Conservation (phyloP, 257 asterid species). For the Lycium ferocissimum region DNA sequence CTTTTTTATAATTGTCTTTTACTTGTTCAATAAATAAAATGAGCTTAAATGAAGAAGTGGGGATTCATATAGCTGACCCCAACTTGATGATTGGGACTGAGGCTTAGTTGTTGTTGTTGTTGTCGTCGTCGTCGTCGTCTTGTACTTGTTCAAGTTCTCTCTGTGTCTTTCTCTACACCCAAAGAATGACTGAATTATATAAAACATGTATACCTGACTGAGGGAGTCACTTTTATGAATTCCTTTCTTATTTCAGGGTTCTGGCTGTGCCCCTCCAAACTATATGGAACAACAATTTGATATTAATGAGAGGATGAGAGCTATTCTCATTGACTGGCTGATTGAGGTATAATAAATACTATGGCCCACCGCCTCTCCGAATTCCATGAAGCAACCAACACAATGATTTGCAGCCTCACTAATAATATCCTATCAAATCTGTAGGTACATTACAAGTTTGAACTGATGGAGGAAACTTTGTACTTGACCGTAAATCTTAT, state of each 20-base stretch:
- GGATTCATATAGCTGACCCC: too few species aligned
- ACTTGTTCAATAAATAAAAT: background rate
- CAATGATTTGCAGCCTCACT: background rate
- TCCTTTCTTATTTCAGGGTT: slow-evolving; percentile 45
- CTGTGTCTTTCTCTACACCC: background rate
- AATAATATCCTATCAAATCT: background rate
- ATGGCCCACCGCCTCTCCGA: background rate
- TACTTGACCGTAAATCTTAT: slow-evolving; percentile 80
- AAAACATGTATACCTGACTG: background rate
- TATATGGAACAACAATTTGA: slow-evolving; percentile 78
- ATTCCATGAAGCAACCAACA: background rate
- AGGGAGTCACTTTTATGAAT: background rate
- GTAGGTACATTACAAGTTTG: slow-evolving; percentile 97
- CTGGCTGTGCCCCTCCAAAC: slow-evolving; percentile 59
- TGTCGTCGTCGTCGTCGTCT: too few species aligned
- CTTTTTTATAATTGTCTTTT: background rate
- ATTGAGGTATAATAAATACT: slow-evolving; percentile 66
- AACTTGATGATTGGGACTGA: too few species aligned
- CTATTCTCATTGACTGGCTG: slow-evolving; percentile 92
- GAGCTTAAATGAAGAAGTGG: too few species aligned
- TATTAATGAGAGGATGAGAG: slow-evolving; percentile 88
- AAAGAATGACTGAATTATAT: background rate
- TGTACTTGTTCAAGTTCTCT: background rate
- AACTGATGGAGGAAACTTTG: slow-evolving; percentile 91
- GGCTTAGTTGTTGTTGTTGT: too few species aligned